Conservation (phyloP, 2,329 filamentous ascomycete genomes). For the Aspergillus transmontanensis region DNA sequence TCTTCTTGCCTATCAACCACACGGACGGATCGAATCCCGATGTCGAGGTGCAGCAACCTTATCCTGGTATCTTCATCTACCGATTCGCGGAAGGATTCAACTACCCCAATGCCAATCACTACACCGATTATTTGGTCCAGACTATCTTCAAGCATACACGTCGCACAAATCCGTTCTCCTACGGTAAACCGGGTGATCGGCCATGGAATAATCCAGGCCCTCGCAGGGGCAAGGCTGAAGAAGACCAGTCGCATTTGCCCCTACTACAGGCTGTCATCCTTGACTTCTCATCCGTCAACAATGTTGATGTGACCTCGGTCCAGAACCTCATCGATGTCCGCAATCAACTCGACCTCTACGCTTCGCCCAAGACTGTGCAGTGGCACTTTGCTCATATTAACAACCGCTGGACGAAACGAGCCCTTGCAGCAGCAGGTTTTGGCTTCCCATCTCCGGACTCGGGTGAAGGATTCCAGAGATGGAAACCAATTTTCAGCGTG, state of each 20-base stretch:
- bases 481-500: conserved; percentile 95
- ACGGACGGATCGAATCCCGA: conserved; percentile 88
- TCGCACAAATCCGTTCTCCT: conserved; percentile 72
- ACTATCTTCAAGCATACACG: conserved; percentile 72
- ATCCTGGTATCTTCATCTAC: conserved; percentile 94
- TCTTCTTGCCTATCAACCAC: conserved; percentile 86
- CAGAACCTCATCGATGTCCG: conserved; percentile 93
- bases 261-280: conserved; percentile 86
- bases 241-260: conserved; percentile 58
- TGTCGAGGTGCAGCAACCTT: conserved; percentile 75
- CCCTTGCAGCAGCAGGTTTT: conserved; percentile 83
- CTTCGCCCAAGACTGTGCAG: conserved; percentile 78
- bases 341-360: conserved; percentile 87
- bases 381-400: conserved; percentile 96
- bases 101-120: conserved; percentile 90
- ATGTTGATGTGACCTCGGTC: conserved; percentile 88
- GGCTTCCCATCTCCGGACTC: conserved; percentile 70
- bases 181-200: conserved; percentile 69
- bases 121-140: conserved; percentile 75
- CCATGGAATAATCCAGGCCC: conserved; percentile 96
- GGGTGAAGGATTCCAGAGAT: conserved; percentile 63
- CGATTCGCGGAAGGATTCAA: conserved; percentile 93
- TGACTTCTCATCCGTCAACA: conserved; percentile 91
- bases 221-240: conserved; percentile 55
- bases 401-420: conserved; percentile 93